Evolutionary conservation across 257 asterid genomes (phyloP).

Genomic region (Ligustrum vulgare): DNA sequence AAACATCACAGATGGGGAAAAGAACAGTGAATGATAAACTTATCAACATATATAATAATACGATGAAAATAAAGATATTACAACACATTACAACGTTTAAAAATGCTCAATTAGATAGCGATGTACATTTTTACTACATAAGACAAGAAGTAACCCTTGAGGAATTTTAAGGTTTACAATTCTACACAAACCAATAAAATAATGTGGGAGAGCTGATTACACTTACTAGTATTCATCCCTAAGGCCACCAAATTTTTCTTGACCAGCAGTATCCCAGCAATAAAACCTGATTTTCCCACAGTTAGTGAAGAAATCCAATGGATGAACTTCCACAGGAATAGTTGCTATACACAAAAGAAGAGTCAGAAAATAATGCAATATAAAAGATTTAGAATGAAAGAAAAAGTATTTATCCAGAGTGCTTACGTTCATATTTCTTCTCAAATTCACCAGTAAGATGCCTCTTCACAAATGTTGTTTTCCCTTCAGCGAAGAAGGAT

Average conservation of each 20-base stretch:
- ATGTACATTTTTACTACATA: neutral
- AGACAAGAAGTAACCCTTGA: neutral
- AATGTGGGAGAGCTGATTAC: neutral
- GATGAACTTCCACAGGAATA: slow-evolving; percentile 90
- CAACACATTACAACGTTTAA: neutral
- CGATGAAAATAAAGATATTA: neutral
- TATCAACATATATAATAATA: too few species aligned
- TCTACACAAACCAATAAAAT: neutral
- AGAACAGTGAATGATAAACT: neutral
- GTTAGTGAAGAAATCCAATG: slow-evolving; percentile 77
- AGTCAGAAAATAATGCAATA: neutral
- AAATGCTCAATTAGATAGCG: neutral
- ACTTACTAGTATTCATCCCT: slow-evolving; percentile 95
- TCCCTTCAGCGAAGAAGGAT: slow-evolving; percentile 40
- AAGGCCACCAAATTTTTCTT: slow-evolving; percentile 93
- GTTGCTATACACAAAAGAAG: slow-evolving; percentile 51
- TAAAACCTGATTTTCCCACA: slow-evolving; percentile 78
- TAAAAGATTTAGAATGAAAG: neutral
- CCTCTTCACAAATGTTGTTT: slow-evolving; percentile 90
- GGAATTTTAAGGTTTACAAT: neutral
- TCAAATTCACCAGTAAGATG: slow-evolving; percentile 92
- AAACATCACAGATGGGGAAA: neutral
- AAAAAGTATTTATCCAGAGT: neutral
- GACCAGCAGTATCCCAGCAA: slow-evolving; percentile 98
- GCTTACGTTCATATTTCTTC: slow-evolving; percentile 91